These are phyloP conservation scores for Plectosphaerella cucumerina DNA, from an alignment of 2,329 filamentous ascomycete genomes.

Conservation along the genomic window DNA sequence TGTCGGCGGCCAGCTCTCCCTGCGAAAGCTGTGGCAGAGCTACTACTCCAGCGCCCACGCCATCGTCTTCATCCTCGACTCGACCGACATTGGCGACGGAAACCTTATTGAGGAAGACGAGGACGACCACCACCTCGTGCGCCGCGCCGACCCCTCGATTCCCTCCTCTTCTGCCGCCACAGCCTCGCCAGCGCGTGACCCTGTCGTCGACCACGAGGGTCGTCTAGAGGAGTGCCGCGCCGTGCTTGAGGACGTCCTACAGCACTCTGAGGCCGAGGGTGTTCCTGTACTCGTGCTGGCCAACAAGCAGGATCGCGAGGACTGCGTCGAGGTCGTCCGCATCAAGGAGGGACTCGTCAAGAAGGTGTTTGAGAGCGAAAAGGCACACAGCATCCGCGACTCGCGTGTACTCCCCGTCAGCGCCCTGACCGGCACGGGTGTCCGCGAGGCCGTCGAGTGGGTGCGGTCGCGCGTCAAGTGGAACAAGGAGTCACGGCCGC, in stretches of 20 bases:
- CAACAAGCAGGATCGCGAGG: slow-evolving; percentile 97
- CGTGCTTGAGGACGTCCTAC: slow-evolving; percentile 85
- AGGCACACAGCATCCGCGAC: slow-evolving; percentile 80
- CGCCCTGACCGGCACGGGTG: slow-evolving; percentile 82
- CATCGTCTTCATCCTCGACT: slow-evolving; percentile 97
- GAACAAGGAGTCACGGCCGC: slow-evolving; percentile 91
- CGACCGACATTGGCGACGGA: slow-evolving; percentile 85
- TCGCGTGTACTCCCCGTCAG: slow-evolving; percentile 87
- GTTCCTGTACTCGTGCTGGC: slow-evolving; percentile 89
- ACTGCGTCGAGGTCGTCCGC: slow-evolving; percentile 93
- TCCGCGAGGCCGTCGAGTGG: slow-evolving; percentile 97
- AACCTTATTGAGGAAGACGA: slow-evolving; percentile 43
- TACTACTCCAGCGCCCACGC: slow-evolving; percentile 94
- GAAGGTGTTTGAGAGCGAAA: slow-evolving; percentile 92
- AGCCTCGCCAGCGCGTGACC: background rate
- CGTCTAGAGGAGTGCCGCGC: slow-evolving; percentile 83
- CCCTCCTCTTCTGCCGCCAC: no score
- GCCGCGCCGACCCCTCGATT: slow-evolving; percentile 1
- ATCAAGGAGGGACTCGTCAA: slow-evolving; percentile 97
- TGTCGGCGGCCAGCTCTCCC: slow-evolving; percentile 85
- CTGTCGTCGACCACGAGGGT: slow-evolving; percentile 38
- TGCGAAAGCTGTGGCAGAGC: slow-evolving; percentile 90
- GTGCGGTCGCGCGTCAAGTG: slow-evolving; percentile 86
- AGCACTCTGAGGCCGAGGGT: slow-evolving; percentile 82
- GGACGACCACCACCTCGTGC: background rate